A percentile compares a stretch with the other conserved stretches of the same genome.
These are phyloP conservation scores for Stylonectria norvegica DNA, from an alignment of 2,329 filamentous ascomycete species.

Conservation along the genomic window DNA sequence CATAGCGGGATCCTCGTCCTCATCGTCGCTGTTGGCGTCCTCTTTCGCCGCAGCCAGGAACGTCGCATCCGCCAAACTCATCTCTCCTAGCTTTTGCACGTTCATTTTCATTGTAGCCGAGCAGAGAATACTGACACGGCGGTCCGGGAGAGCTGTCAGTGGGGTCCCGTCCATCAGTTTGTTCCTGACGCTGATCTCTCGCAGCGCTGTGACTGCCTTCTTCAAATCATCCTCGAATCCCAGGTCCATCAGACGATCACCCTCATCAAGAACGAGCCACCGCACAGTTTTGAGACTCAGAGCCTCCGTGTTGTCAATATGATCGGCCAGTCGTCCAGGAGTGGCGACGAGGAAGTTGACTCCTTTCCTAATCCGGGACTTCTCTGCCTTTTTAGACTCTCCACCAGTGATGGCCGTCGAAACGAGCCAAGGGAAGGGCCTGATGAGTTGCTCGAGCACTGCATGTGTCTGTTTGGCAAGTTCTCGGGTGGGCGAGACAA, in stretches of 20 bases:
- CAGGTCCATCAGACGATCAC: slow-evolving; percentile 96
- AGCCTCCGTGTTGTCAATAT: slow-evolving; percentile 86
- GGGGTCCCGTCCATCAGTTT: slow-evolving; percentile 56
- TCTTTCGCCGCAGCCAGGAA: slow-evolving; percentile 71
- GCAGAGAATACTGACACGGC: slow-evolving; percentile 84
- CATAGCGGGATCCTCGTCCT: slow-evolving; percentile 59
- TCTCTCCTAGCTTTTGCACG: slow-evolving; percentile 88
- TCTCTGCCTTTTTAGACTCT: slow-evolving; percentile 75
- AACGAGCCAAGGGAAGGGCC: slow-evolving; percentile 92
- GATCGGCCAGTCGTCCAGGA: slow-evolving; percentile 85
- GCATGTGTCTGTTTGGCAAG: slow-evolving; percentile 89
- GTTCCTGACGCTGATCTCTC: slow-evolving; percentile 58
- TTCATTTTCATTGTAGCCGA: slow-evolving; percentile 98
- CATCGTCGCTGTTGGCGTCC: slow-evolving; percentile 43
- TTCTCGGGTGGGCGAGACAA: slow-evolving; percentile 92
- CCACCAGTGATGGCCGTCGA: slow-evolving; percentile 76
- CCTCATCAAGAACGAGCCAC: slow-evolving; percentile 94
- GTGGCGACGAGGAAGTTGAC: slow-evolving; percentile 95
- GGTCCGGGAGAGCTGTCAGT: slow-evolving; percentile 64
- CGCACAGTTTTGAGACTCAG: slow-evolving; percentile 84
- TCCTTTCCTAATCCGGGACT: slow-evolving; percentile 88
- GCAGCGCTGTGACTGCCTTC: slow-evolving; percentile 77
- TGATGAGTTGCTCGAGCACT: slow-evolving; percentile 79
- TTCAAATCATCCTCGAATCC: slow-evolving; percentile 94
- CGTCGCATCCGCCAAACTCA: slow-evolving; percentile 88